Evolutionary conservation across 371 early-diverging fungal species (phyloP).

Genomic region (Mortierella sp.): DNA sequence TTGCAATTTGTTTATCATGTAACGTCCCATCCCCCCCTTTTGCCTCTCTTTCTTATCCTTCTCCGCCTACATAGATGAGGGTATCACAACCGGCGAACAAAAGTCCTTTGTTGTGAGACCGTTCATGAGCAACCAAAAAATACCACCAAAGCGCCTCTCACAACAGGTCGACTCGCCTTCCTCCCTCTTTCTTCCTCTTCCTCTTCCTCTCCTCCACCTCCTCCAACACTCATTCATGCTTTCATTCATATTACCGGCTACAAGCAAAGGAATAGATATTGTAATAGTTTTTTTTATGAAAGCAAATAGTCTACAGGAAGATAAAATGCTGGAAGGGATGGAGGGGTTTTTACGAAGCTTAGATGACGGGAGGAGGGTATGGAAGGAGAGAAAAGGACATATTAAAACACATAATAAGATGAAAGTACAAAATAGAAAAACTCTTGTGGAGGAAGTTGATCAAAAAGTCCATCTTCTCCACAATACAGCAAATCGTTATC

Average conservation of each 20-base stretch:
- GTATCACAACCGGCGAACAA: too few species aligned
- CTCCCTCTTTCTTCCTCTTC: background rate
- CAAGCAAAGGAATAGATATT: too few species aligned
- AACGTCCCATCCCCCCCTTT: too few species aligned
- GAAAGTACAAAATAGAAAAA: background rate
- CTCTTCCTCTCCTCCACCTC: too few species aligned
- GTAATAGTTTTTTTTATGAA: background rate
- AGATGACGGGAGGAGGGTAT: background rate
- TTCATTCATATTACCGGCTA: background rate
- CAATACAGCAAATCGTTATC: background rate
- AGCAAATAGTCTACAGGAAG: slow-evolving; percentile 11
- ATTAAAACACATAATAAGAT: background rate
- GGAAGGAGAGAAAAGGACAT: background rate
- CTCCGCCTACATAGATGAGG: too few species aligned
- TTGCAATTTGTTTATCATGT: too few species aligned
- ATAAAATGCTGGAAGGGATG: background rate
- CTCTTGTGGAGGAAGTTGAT: background rate
- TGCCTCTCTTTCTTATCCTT: too few species aligned
- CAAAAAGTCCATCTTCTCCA: background rate
- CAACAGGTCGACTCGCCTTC: background rate
- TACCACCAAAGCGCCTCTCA: background rate
- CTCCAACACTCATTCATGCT: background rate
- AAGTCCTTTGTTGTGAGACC: too few species aligned
- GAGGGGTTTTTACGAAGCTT: background rate
- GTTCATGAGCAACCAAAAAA: background rate